These are phyloP conservation scores for Berkeleyomyces rouxiae DNA, from an alignment of 2,329 filamentous ascomycete genomes.

Conservation along the genomic window DNA sequence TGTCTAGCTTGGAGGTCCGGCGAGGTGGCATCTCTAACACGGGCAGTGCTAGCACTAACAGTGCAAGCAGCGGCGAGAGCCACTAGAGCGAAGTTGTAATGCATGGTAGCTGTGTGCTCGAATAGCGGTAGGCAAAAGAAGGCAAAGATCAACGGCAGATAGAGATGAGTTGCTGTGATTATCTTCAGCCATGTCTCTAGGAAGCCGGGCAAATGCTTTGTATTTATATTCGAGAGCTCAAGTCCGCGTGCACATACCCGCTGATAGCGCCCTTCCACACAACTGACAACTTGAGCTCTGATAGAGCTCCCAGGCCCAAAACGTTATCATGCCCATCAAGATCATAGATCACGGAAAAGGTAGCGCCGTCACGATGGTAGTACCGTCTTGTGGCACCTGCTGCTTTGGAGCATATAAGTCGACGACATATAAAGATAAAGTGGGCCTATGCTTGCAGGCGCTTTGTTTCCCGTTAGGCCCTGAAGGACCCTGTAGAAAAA, in stretches of 20 bases:
- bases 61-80: background rate
- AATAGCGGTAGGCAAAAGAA: background rate
- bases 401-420: background rate
- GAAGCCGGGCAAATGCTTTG: background rate
- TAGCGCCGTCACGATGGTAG: background rate
- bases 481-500: no score
- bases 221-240: background rate
- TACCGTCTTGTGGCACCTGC: background rate
- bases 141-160: background rate
- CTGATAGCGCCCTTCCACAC: background rate
- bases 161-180: background rate
- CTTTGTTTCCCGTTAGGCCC: no score
- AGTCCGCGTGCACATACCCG: background rate
- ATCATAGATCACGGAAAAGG: background rate
- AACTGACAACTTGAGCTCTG: background rate
- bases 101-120: background rate
- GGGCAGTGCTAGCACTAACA: background rate
- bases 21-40: background rate
- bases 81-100: slow-evolving; percentile 3
- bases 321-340: background rate
- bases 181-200: background rate
- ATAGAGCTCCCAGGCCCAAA: background rate
- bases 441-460: no score
- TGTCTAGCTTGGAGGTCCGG: background rate
- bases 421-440: no score